phyloP scores from a whole-genome alignment of 495 filamentous ascomycete species.

The Rhypophila decipiens region DNA sequence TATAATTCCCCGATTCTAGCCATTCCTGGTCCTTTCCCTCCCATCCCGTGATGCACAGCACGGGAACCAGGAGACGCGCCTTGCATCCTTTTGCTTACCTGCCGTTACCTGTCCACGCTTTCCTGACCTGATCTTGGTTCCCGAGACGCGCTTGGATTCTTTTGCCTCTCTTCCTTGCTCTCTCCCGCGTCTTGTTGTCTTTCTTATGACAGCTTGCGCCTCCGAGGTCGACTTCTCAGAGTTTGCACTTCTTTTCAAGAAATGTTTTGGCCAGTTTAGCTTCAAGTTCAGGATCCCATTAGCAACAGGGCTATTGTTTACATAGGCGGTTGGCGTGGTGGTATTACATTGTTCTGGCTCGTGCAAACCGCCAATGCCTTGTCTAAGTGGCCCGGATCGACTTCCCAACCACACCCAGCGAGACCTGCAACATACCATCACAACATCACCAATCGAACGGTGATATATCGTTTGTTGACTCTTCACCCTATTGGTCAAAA shows the following conservation, averaged over 20 bases:
- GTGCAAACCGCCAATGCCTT: background rate
- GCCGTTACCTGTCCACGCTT: background rate
- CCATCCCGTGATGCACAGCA: conserved; percentile 13
- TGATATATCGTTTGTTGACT: conserved; percentile 8
- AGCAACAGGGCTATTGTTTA: too few relatives aligned
- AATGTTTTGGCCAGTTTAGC: too few relatives aligned
- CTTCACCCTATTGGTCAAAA: conserved; percentile 1
- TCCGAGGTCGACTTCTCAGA: background rate
- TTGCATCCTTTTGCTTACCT: conserved; percentile 9
- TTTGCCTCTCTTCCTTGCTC: background rate
- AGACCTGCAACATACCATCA: background rate
- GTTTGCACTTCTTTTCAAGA: background rate
- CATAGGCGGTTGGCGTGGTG: too few relatives aligned
- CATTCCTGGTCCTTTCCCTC: conserved; percentile 13
- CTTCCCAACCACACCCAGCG: background rate
- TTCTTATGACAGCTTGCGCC: background rate
- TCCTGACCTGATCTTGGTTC: background rate
- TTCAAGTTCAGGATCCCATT: too few relatives aligned
- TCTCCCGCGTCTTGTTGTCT: background rate
- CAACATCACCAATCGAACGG: conserved; percentile 3
- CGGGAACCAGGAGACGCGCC: conserved; percentile 18
- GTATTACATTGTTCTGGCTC: conserved; percentile 1
- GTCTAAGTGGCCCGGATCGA: background rate
- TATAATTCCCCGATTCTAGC: conserved; percentile 12
- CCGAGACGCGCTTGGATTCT: background rate